Base-by-base conservation (phyloP, 257 asterid species). In the Solanum ahanhuiri region DNA sequence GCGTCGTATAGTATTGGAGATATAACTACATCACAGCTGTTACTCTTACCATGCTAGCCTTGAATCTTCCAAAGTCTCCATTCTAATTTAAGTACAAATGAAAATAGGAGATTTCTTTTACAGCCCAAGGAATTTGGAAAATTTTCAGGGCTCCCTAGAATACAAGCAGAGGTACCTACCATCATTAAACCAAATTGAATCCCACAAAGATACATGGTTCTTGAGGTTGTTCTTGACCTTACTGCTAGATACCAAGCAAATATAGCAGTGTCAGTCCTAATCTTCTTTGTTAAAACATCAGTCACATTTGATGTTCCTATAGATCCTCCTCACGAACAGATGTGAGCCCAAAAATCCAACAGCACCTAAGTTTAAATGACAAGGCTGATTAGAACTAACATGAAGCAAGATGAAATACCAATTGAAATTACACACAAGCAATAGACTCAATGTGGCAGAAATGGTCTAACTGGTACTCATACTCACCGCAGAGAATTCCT, bases 291-390 rank as follows among this genome's bases (percentile, higher is more conserved):
- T 31, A 23, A 60, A 54, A 85, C 86, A 88, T 85, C 90, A 96
- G 91, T 96, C 98, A 72, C 97, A 93, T 90, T 96, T 96, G 93
- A 96, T 96, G 94, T 96, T 96, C 88, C 94, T 89, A 94, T 96
- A 96, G 86, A 96, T 96, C 93, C 98, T 95, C 93, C 98, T 90
- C 83, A 96, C 99, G 58, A 96, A 96, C 87, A 94, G 91, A 92
- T 94, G 93, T 67, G 99, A 96, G 84, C 99, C 99, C 86, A 96
- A 91, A 83, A 89, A 92, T 83, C 99, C 99, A 89, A 96, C 96
- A 54, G 99, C 99, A 85, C 99, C 99, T 96, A 33, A 33, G 45
- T 60, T 70, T 18, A 30, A 63, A 69, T 70, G 31, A 45, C 7
- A 85, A 17, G 10, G 6, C 17, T 34, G 69, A 51, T 37, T 64